Base-by-base conservation (phyloP, 139 green algal species). In the Deuterostichococcus epilithicus region DNA sequence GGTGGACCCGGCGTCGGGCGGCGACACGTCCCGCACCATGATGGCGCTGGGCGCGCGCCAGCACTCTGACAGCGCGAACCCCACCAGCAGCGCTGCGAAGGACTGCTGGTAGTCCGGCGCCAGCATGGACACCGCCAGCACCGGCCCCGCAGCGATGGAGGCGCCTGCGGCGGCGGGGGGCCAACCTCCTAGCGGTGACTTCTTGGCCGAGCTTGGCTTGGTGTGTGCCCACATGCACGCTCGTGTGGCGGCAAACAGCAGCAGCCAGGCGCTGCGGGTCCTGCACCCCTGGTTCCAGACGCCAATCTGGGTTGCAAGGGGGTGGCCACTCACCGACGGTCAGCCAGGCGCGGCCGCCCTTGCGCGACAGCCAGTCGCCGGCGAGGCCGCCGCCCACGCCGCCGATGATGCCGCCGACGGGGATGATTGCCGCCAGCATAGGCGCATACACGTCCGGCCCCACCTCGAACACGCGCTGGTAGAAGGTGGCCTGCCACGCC, bases 401-500 rank as follows among this genome's bases (percentile, higher is more conserved):
- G 22, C 93, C 93, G 3, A 97, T 60, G 66, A 97, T 92, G 39
- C 93, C 93, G 18, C 86, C 90, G 23, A 97, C 81, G 13, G 93
- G 93, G 69, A 97, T 86, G 52, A 97, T 81, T 8, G 86, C 79
- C 4, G 93, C 93, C 79, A 97, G 84, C 77, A 95, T 80, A 5
- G 93, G 92, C 0, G 93, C 93, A 68, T 97, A 97, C 26, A 84
- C 80, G 3, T 86, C 75, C 2, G 85, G 79, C 13, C 70, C 70
- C 60, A 97, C 74, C 28, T 89, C 81, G 74, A 90, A 95, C 36
- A 94, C 88, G 3, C 91, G 84, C 52, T 63, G 88, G 78, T 97
- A 97, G 70, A 97, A 97, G 25, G 88, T 93, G 34, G 85, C 88
- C 74, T 97, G 93, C 91, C 91, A 97, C 13, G 90, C 87, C n/a